Conservation (phyloP, 768 basidiomycete species). For the Coprinopsis sp. region DNA sequence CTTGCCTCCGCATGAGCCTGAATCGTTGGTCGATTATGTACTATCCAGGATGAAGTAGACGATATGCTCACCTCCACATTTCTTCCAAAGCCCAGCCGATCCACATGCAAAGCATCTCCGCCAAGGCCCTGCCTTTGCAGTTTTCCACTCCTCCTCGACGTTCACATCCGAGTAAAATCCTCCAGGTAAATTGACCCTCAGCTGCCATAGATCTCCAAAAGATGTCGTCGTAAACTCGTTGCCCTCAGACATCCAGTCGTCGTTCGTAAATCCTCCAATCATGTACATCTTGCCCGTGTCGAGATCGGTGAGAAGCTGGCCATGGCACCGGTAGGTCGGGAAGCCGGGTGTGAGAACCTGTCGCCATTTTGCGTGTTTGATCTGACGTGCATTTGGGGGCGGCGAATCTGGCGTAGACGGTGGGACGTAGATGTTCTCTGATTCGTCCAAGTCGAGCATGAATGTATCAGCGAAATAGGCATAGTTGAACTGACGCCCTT, state of each 20-base stretch:
- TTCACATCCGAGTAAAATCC: slow-evolving; percentile 32
- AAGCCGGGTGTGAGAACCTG: slow-evolving; percentile 2
- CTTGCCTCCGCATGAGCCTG: slow-evolving; percentile 23
- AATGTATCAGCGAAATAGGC: slow-evolving; percentile 41
- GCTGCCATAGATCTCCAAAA: slow-evolving; percentile 35
- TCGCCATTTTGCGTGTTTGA: background rate
- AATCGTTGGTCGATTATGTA: too few relatives aligned
- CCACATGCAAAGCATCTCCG: slow-evolving; percentile 36
- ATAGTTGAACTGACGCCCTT: slow-evolving; percentile 22
- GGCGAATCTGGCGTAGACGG: background rate
- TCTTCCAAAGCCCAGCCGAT: slow-evolving; percentile 31
- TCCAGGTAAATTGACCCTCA: slow-evolving; percentile 23
- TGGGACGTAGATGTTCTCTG: slow-evolving; percentile 5
- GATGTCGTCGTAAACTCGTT: slow-evolving; percentile 20
- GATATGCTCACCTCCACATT: too few relatives aligned
- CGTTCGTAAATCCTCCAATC: slow-evolving; percentile 38
- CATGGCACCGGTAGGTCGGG: slow-evolving; percentile 3
- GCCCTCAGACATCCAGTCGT: slow-evolving; percentile 27
- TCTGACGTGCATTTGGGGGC: too few relatives aligned
- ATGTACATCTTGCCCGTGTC: slow-evolving; percentile 32
- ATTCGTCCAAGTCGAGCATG: slow-evolving; percentile 23
- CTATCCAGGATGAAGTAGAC: too few relatives aligned
- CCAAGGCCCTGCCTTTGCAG: slow-evolving; percentile 34
- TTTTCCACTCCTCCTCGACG: slow-evolving; percentile 31
- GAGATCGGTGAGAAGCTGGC: slow-evolving; percentile 26